phyloP scores from a whole-genome alignment of 2,329 filamentous ascomycete genomes.

The Fusarium sp. region DNA sequence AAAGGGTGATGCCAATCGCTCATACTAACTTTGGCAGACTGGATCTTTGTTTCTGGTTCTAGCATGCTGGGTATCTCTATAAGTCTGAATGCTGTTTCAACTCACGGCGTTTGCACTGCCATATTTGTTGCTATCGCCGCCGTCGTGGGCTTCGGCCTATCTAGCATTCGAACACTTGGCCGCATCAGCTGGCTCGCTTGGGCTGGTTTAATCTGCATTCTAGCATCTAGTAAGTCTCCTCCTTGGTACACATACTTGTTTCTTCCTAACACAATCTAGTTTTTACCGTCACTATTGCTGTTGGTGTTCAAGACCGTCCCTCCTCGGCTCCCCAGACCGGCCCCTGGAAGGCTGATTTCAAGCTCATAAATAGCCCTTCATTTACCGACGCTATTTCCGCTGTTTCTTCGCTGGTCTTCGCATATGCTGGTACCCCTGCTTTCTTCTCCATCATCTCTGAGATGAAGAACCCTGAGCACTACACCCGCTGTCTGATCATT shows the following conservation, averaged over 20 bases:
- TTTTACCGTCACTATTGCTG: constrained; percentile 38
- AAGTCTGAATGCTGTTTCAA: constrained; percentile 54
- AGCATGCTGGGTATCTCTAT: constrained; percentile 50
- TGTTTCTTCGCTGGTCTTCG: no score
- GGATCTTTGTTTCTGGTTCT: constrained; percentile 32
- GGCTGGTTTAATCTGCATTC: constrained; percentile 36
- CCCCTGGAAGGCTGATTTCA: no score
- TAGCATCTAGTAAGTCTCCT: constrained; percentile 11
- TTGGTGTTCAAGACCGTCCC: constrained; percentile 39
- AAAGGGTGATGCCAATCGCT: no score
- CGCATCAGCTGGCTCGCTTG: constrained; percentile 50
- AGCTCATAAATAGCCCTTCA: no score
- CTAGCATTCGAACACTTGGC: constrained; percentile 49
- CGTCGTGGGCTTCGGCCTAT: constrained; percentile 45
- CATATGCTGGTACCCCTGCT: no score
- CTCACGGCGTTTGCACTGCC: constrained; percentile 54
- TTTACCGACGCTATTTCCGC: constrained; percentile 17
- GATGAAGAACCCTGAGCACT: no score
- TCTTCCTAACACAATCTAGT: background rate
- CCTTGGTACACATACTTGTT: no score
- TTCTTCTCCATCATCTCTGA: no score
- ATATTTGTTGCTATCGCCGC: constrained; percentile 54
- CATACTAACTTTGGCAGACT: background rate
- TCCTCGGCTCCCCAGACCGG: constrained; percentile 35
- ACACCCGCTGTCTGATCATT: no score